These are phyloP conservation scores for Calonectria pteridis DNA, from an alignment of 2,329 filamentous ascomycete species.

Conservation along the genomic window DNA sequence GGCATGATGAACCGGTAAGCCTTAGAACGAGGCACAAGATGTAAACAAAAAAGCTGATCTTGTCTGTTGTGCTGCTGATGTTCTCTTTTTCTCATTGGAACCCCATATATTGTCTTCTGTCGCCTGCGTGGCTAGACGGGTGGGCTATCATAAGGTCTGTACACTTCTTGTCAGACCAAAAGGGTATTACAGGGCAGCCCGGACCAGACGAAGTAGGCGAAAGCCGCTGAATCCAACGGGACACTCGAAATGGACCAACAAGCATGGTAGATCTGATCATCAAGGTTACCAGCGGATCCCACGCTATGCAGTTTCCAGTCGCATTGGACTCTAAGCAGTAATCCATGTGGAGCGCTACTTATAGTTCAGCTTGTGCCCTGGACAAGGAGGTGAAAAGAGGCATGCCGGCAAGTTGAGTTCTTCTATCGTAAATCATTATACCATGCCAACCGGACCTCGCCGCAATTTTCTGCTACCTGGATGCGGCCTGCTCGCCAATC, in stretches of 20 bases:
- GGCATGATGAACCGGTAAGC: neutral
- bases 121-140: neutral
- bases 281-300: constrained; percentile 33
- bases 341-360: constrained; percentile 23
- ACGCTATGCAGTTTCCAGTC: constrained; percentile 15
- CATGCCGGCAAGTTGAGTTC: neutral
- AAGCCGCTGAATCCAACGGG: constrained; percentile 9
- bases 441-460: neutral
- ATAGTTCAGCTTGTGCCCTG: constrained; percentile 15
- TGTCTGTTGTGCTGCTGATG: neutral
- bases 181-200: neutral
- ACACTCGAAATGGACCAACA: constrained; percentile 12
- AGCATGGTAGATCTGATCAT: constrained; percentile 30
- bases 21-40: neutral
- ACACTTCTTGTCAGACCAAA: neutral
- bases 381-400: neutral
- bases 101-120: neutral
- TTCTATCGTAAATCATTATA: neutral
- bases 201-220: neutral
- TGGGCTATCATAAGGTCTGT: constrained; percentile 9
- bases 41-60: neutral
- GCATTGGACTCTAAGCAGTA: constrained; percentile 4
- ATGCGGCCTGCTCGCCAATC: neutral
- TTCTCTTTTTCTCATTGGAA: neutral
- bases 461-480: neutral